Base-by-base conservation (phyloP, 495 filamentous ascomycete genomes). In the Penicillium atrosanguineum region DNA sequence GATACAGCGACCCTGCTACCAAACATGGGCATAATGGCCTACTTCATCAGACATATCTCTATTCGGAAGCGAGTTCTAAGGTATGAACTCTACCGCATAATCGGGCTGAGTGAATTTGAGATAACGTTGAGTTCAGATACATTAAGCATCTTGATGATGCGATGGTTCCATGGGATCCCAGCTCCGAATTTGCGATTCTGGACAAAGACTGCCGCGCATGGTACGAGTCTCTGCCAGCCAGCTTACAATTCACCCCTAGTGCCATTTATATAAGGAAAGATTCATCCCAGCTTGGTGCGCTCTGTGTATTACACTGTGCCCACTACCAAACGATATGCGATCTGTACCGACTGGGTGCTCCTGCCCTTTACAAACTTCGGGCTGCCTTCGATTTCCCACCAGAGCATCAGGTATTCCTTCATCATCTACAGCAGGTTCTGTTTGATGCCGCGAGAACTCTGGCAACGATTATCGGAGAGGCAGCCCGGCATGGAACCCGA, bases 191-290 rank as follows among this genome's bases (percentile, higher is more conserved):
- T 46, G 59, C 64, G 0, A 36, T 47, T 6, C 38, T 70, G 7
- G 61, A 66, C 31, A 48, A 53, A 38, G 67, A 65, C 7, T 68
- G 65, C 29, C 57, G 57, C 14, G 26, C 52, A 9, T 70, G 67
- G 65, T 63, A 70, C 48, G 54, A 64, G 28, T 61, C 62, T 9
- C 51, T 70, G 6, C 67, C 67, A 7, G 50, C 60, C 3, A 68
- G 60, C 34, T 21, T 68, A 6, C 65, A 67, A 43, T 68, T 66
- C 8, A 66, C 61, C 3, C 52, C 54, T 0, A 52, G 54, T n/a
- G 57, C 67, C 41, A 64, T 68, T n/a, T 70, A 70, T 43, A 64
- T 62, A n/a, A 57, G 65, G 7, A 70, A 64, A 40, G 60, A 67
- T 15, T 64, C 62, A 0, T 62, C 62, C 1, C 65, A 70, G 23